Percentiles rank a stretch among this genome's conserved stretches.
phyloP scores from a whole-genome alignment of 1,284 basidiomycete species.

The Ganoderma multipileum region DNA sequence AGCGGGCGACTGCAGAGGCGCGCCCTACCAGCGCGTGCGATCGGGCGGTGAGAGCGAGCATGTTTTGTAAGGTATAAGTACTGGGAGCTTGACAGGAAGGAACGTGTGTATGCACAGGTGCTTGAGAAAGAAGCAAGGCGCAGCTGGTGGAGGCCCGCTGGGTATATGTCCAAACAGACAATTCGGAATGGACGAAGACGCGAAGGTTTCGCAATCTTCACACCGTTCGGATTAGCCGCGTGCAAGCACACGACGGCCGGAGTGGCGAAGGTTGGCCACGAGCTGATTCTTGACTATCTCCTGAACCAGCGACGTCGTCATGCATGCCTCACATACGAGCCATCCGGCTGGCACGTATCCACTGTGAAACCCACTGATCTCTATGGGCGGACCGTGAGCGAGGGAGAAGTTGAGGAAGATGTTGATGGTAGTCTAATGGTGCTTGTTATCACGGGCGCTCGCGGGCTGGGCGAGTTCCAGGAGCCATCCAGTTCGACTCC shows the following conservation, averaged over 20 bases:
- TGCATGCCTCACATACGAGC: background rate
- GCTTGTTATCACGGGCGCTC: background rate
- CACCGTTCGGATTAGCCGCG: constrained; percentile 4
- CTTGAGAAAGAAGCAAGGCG: constrained; percentile 11
- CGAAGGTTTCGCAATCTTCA: constrained; percentile 27
- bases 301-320: background rate
- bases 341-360: background rate
- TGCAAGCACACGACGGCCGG: background rate
- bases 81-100: background rate
- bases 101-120: background rate
- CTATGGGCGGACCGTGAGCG: background rate
- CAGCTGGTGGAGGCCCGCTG: constrained; percentile 1
- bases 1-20: constrained; percentile 29
- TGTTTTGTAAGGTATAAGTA: constrained; percentile 7
- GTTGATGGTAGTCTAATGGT: background rate
- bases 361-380: background rate
- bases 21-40: constrained; percentile 24
- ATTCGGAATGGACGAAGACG: constrained; percentile 26
- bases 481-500: background rate
- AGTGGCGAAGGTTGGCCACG: background rate
- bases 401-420: background rate
- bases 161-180: constrained; percentile 17
- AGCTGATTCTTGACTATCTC: background rate
- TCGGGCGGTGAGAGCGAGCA: constrained; percentile 27
- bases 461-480: background rate